A percentile compares a stretch with the other conserved stretches of the same genome.
These are phyloP conservation scores for Vickermania spadyakhi DNA, from an alignment of 208 protist species.

Conservation along the genomic window DNA sequence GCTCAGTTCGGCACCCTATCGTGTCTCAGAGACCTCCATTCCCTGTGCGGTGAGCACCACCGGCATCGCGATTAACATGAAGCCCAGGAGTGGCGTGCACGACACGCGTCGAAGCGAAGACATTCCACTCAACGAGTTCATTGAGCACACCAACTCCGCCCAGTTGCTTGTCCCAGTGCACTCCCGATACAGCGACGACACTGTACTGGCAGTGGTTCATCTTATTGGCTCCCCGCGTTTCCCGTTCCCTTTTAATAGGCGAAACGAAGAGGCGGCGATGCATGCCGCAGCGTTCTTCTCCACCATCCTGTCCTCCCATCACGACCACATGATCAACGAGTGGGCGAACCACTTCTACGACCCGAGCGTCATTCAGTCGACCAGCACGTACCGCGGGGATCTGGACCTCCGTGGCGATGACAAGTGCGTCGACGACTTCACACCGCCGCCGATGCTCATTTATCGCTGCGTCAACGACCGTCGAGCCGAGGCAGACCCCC, in stretches of 20 bases:
- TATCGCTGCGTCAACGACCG: constrained; percentile 57
- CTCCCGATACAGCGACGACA: constrained; percentile 30
- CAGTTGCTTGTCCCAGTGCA: constrained; percentile 76
- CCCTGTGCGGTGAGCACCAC: constrained; percentile 63
- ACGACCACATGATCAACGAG: constrained; percentile 73
- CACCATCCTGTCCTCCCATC: constrained; percentile 68
- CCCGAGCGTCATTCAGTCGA: constrained; percentile 36
- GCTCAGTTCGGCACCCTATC: constrained; percentile 61
- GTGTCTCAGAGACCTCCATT: constrained; percentile 56
- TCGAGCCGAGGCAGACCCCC: constrained; percentile 39
- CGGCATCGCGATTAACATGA: constrained; percentile 73
- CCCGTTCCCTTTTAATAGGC: constrained; percentile 66
- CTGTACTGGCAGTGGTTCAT: constrained; percentile 61
- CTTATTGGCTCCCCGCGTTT: constrained; percentile 65
- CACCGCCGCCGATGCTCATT: constrained; percentile 42
- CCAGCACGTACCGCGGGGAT: constrained; percentile 41
- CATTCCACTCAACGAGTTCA: constrained; percentile 52
- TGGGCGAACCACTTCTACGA: constrained; percentile 85
- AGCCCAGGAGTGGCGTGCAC: constrained; percentile 20
- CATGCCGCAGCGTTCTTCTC: constrained; percentile 68
- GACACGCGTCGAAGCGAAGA: constrained; percentile 20
- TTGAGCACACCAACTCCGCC: constrained; percentile 58
- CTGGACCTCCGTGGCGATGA: constrained; percentile 70
- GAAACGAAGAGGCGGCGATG: constrained; percentile 68
- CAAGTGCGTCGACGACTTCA: constrained; percentile 78